A percentile compares a stretch with the other conserved stretches of the same genome.
Evolutionary conservation across 495 filamentous ascomycete species (phyloP).

Genomic region (Aspergillus mulundensis): DNA sequence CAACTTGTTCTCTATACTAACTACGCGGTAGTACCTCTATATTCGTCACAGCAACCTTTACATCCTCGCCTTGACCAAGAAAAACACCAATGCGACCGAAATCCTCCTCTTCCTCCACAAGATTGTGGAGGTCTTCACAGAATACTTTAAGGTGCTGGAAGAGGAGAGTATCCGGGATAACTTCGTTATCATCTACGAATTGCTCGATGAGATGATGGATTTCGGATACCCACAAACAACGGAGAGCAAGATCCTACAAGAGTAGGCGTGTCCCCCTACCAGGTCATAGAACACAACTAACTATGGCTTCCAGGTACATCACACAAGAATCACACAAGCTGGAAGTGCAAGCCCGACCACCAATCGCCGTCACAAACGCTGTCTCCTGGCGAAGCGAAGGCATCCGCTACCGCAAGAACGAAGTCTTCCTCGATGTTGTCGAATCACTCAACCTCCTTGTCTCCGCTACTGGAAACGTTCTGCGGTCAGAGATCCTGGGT

Average conservation of each 20-base stretch:
- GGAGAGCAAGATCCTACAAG: slow-evolving; percentile 97
- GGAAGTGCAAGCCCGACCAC: slow-evolving; percentile 97
- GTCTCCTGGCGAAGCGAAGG: slow-evolving; percentile 98
- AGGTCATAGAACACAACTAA: not conserved
- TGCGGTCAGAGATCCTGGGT: slow-evolving; percentile 94
- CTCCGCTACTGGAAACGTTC: slow-evolving; percentile 88
- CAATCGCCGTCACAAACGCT: slow-evolving; percentile 97
- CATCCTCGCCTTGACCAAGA: slow-evolving; percentile 95
- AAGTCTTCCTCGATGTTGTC: slow-evolving; percentile 97
- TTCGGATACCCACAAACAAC: slow-evolving; percentile 99
- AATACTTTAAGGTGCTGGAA: slow-evolving; percentile 99
- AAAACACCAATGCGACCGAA: slow-evolving; percentile 98
- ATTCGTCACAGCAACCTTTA: slow-evolving; percentile 99
- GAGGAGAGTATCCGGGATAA: slow-evolving; percentile 99
- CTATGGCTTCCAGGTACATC: slow-evolving; percentile 63
- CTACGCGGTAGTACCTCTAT: slow-evolving; percentile 80
- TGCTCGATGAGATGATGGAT: slow-evolving; percentile 99
- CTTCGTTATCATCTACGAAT: slow-evolving; percentile 98
- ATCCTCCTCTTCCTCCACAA: slow-evolving; percentile 98
- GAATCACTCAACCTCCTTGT: slow-evolving; percentile 97
- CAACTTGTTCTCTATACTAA: not conserved
- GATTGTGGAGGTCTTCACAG: slow-evolving; percentile 97
- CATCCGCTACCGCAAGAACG: slow-evolving; percentile 98
- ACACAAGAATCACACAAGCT: slow-evolving; percentile 99
- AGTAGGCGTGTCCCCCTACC: slow-evolving; percentile 45